A percentile compares a stretch with the other conserved stretches of the same genome.
phyloP scores from a whole-genome alignment of 2,329 filamentous ascomycete genomes.

The Hirsutella thompsonii region DNA sequence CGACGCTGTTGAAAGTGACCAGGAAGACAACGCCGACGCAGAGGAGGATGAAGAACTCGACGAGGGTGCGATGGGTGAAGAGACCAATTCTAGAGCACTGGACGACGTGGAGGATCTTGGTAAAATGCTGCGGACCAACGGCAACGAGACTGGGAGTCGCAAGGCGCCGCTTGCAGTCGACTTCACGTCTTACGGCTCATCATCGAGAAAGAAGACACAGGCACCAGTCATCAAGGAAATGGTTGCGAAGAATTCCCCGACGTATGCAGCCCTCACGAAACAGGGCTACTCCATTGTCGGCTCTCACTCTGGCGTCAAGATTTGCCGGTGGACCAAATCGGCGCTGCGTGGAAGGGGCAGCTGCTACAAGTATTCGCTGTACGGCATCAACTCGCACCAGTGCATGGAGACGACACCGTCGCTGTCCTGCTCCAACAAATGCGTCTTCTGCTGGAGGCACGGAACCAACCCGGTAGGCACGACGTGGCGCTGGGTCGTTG shows the following conservation, averaged over 20 bases:
- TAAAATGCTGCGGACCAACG: slow-evolving; percentile 40
- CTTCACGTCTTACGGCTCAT: slow-evolving; percentile 61
- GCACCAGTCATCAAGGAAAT: slow-evolving; percentile 62
- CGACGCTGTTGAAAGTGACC: slow-evolving; percentile 72
- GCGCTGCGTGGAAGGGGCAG: slow-evolving; percentile 84
- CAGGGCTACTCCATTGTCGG: slow-evolving; percentile 95
- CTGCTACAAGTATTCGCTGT: slow-evolving; percentile 97
- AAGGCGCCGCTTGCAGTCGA: slow-evolving; percentile 59
- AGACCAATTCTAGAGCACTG: slow-evolving; percentile 29
- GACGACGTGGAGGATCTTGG: slow-evolving; percentile 81
- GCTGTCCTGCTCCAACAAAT: slow-evolving; percentile 94
- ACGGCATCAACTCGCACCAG: slow-evolving; percentile 89
- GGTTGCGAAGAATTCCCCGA: slow-evolving; percentile 85
- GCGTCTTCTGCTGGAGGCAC: slow-evolving; percentile 97
- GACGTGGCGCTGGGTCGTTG: slow-evolving; percentile 92
- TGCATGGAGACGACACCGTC: slow-evolving; percentile 98
- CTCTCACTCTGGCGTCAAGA: slow-evolving; percentile 91
- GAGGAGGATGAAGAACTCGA: slow-evolving; percentile 38
- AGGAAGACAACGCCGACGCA: slow-evolving; percentile 52
- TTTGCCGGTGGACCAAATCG: slow-evolving; percentile 97
- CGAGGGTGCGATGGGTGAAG: slow-evolving; percentile 26
- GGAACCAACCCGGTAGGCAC: slow-evolving; percentile 95
- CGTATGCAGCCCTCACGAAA: slow-evolving; percentile 79
- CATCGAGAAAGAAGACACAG: slow-evolving; percentile 29
- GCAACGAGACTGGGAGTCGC: slow-evolving; percentile 16